phyloP scores from a whole-genome alignment of 1,284 basidiomycete genomes.

The Irpex sp. region DNA sequence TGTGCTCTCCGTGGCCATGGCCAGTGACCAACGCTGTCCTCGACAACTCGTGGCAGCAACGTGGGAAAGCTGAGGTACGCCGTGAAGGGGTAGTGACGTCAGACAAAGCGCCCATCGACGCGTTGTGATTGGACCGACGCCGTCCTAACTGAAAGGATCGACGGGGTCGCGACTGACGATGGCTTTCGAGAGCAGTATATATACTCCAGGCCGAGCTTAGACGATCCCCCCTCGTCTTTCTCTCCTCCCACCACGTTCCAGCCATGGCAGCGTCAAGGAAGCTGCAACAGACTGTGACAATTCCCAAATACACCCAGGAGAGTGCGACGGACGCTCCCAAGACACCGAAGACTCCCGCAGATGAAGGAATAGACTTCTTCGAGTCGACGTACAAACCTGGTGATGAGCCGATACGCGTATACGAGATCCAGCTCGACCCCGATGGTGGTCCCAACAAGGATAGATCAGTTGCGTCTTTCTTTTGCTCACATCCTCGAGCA shows the following conservation, averaged over 20 bases:
- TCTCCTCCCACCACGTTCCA: background rate
- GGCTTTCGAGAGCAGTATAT: slow-evolving; percentile 8
- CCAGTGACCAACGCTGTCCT: too few relatives aligned
- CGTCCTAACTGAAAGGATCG: background rate
- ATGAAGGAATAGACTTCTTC: slow-evolving; percentile 89
- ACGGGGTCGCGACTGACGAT: slow-evolving; percentile 3
- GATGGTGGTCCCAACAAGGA: slow-evolving; percentile 88
- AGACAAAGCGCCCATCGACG: slow-evolving; percentile 1
- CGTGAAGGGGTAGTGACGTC: slow-evolving; percentile 10
- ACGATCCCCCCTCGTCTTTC: slow-evolving; percentile 1
- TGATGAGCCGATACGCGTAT: slow-evolving; percentile 73
- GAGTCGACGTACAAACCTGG: slow-evolving; percentile 49
- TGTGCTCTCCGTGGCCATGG: background rate
- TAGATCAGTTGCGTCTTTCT: slow-evolving; percentile 60
- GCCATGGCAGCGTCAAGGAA: slow-evolving; percentile 10
- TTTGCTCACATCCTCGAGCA: background rate
- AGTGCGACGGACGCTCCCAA: slow-evolving; percentile 19
- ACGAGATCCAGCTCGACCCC: slow-evolving; percentile 79
- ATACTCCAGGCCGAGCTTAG: slow-evolving; percentile 1
- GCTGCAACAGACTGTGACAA: slow-evolving; percentile 9
- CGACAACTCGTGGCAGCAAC: too few relatives aligned
- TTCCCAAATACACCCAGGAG: slow-evolving; percentile 8
- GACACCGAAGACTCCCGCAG: slow-evolving; percentile 85
- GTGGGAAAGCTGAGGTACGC: background rate
- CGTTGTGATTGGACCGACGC: slow-evolving; percentile 1